phyloP scores from a whole-genome alignment of 225 moss, liverwort and hornwort species.

The Physcomitrium patens region DNA sequence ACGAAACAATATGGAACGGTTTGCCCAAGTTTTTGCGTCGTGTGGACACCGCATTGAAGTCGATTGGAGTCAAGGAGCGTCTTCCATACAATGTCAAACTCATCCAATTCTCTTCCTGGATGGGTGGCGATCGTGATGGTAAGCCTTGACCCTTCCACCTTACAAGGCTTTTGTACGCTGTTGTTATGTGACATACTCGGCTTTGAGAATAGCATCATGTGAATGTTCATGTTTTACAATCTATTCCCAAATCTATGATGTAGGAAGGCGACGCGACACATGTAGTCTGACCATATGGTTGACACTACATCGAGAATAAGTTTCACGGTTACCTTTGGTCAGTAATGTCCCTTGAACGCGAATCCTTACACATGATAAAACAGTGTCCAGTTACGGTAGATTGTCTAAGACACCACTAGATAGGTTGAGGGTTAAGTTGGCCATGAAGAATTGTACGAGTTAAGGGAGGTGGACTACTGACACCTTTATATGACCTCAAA shows the following conservation, averaged over 20 bases:
- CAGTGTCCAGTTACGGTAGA: slow-evolving; percentile 32
- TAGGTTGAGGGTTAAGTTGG: slow-evolving; percentile 12
- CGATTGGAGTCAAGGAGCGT: slow-evolving; percentile 36
- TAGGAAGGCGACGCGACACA: slow-evolving; percentile 63
- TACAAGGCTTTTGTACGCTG: slow-evolving; percentile 29
- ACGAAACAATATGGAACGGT: slow-evolving; percentile 45
- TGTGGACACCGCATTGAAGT: slow-evolving; percentile 41
- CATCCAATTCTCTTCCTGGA: slow-evolving; percentile 45
- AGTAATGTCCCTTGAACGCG: slow-evolving; percentile 56
- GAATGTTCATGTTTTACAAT: slow-evolving; percentile 52
- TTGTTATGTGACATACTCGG: slow-evolving; percentile 31
- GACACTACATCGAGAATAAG: slow-evolving; percentile 57
- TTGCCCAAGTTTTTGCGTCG: slow-evolving; percentile 40
- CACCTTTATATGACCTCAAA: slow-evolving; percentile 10
- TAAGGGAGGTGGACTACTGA: slow-evolving; percentile 30
- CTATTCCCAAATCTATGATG: slow-evolving; percentile 62
- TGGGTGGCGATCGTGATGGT: slow-evolving; percentile 52
- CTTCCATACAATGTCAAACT: slow-evolving; percentile 36
- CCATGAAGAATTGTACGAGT: too few relatives aligned
- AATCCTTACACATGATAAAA: slow-evolving; percentile 35
- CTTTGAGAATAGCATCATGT: slow-evolving; percentile 41
- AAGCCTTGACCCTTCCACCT: slow-evolving; percentile 25
- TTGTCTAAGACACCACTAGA: slow-evolving; percentile 14
- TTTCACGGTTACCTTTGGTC: slow-evolving; percentile 59
- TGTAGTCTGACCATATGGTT: slow-evolving; percentile 62